Evolutionary conservation across 2,329 filamentous ascomycete genomes (phyloP).

Genomic region (Clonostachys byssicola): DNA sequence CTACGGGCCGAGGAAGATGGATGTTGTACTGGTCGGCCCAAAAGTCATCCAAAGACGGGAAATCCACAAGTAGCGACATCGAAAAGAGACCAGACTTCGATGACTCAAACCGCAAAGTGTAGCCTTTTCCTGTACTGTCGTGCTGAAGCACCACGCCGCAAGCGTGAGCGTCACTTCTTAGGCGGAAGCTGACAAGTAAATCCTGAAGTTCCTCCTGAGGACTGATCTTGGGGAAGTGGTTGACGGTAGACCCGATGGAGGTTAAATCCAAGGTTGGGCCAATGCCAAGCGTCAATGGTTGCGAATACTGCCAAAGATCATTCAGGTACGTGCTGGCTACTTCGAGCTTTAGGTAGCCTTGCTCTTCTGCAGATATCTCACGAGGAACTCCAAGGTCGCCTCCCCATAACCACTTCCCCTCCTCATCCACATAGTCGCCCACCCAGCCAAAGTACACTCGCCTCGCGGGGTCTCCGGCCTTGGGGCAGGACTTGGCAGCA

Average conservation of each 20-base stretch:
- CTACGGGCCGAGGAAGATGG: slow-evolving; percentile 20
- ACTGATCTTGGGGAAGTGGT: slow-evolving; percentile 13
- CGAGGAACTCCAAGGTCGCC: slow-evolving; percentile 24
- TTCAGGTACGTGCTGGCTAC: slow-evolving; percentile 11
- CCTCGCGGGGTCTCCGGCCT: slow-evolving; percentile 15
- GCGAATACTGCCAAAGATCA: slow-evolving; percentile 1
- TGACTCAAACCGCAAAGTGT: slow-evolving; percentile 15
- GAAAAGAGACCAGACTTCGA: slow-evolving; percentile 12
- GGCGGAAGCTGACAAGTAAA: slow-evolving; percentile 14
- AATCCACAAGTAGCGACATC: slow-evolving; percentile 19
- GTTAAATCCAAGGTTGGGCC: slow-evolving; percentile 8
- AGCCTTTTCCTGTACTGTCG: slow-evolving; percentile 16
- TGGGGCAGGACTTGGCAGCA: slow-evolving; percentile 26
- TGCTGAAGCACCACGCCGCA: slow-evolving; percentile 20
- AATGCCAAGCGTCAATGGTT: slow-evolving; percentile 3
- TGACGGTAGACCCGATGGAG: slow-evolving; percentile 14
- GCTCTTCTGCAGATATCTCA: slow-evolving; percentile 17
- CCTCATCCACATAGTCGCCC: slow-evolving; percentile 21
- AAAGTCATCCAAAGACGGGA: slow-evolving; percentile 27
- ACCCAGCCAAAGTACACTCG: slow-evolving; percentile 27
- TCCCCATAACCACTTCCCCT: slow-evolving; percentile 29
- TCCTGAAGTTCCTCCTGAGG: slow-evolving; percentile 9
- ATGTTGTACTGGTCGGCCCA: slow-evolving; percentile 29
- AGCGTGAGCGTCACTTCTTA: slow-evolving; percentile 15
- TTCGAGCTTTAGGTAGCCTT: slow-evolving; percentile 16